Evolutionary conservation across 371 early-diverging fungal species (phyloP), one percentile per base, ranked within the genome.

Genomic region (Chytridium lagenaria): DNA sequence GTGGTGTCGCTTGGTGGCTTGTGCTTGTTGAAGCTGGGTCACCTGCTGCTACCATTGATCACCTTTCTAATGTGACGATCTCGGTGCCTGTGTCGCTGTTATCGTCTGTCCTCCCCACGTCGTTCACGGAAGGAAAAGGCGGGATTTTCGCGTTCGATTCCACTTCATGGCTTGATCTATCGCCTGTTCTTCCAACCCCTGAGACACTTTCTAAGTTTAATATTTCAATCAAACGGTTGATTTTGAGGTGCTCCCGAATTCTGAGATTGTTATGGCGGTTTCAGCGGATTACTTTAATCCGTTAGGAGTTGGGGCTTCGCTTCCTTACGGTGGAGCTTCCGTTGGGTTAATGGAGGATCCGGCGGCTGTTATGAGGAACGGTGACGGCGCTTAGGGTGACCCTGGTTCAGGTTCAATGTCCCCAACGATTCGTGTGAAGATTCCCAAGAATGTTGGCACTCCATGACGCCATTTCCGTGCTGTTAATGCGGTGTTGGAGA

Each of bases 11-110:
- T 63, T 23, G 34, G 63, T 15, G 63, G 30, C 26, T 5, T n/a
- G n/a, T 33, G 5, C 16, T 31, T 34, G 16, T 31, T 37, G 63
- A 15, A 10, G 12, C 15, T 44, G 22, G 40, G 40, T 40, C 37
- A 10, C 23, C 49, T 36, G 37, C 67, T 37, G 67, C 67, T 15
- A 28, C 19, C 23, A 38, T 66, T 30, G 49, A 49, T 37, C 38
- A 66, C 23, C 40, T 66, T 37, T 22, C 16, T 2, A 37, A 30
- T 37, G 38, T 66, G 37, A n/a, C 23, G 2, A 28, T 66, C 23
- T 40, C 37, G 40, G 36, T 66, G 23, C 67, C 67, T 44, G 67
- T 23, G 2, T 66, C 67, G 22, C 67, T 66, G 26, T 22, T 66
- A n/a, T n/a, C 5, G 55, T 15, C 16, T 26, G 10, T 55, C 5